These are phyloP conservation scores for Ashbya aceris DNA, from an alignment of 1,139 yeast genomes.

Conservation along the genomic window DNA sequence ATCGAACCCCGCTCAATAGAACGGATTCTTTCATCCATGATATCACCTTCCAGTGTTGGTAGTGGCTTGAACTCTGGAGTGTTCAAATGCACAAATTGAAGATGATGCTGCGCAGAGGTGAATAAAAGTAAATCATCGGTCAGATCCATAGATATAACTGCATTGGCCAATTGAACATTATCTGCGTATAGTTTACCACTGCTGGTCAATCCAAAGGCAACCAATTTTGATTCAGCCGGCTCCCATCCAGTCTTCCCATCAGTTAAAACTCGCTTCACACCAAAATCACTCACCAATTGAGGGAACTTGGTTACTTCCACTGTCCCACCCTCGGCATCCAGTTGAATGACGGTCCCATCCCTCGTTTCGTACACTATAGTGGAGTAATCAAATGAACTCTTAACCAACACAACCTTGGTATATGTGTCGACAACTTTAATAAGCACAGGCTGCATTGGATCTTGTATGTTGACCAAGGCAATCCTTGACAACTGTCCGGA, in stretches of 20 bases:
- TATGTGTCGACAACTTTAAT: slow-evolving; percentile 37
- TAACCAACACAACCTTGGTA: slow-evolving; percentile 46
- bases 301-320: slow-evolving; percentile 47
- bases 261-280: slow-evolving; percentile 33
- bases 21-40: slow-evolving; percentile 72
- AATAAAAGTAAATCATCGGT: slow-evolving; percentile 68
- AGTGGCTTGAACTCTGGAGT: slow-evolving; percentile 32
- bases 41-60: slow-evolving; percentile 31
- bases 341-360: slow-evolving; percentile 48
- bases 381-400: slow-evolving; percentile 46
- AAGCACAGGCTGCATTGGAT: slow-evolving; percentile 36
- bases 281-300: slow-evolving; percentile 57
- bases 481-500: slow-evolving; percentile 39
- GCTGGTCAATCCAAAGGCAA: slow-evolving; percentile 62
- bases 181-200: slow-evolving; percentile 70
- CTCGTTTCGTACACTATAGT: slow-evolving; percentile 50
- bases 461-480: slow-evolving; percentile 39
- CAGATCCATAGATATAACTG: slow-evolving; percentile 73
- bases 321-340: slow-evolving; percentile 30
- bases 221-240: slow-evolving; percentile 27
- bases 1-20: slow-evolving; percentile 86
- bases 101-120: slow-evolving; percentile 80
- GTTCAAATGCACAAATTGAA: slow-evolving; percentile 72
- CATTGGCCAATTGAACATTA: slow-evolving; percentile 51
- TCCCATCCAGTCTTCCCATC: slow-evolving; percentile 19